Percentiles rank a stretch among this genome's conserved stretches.
These are phyloP conservation scores for Kitagawia praeruptora DNA, from an alignment of 129 eudicot genomes.

Conservation along the genomic window DNA sequence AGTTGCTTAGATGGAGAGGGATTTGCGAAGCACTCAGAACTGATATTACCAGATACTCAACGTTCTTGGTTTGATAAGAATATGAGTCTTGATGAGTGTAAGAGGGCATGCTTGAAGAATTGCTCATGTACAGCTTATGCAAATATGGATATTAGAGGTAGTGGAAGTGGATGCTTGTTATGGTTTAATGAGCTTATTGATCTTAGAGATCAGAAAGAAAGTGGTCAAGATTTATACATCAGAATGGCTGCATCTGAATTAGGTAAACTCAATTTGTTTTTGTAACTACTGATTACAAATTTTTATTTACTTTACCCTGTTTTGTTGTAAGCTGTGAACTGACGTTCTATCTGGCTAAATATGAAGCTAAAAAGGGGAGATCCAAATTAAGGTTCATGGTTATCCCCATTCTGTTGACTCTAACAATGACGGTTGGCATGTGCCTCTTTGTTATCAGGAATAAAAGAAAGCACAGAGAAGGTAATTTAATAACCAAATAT, in stretches of 20 bases:
- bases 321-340: not conserved
- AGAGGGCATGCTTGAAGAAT: conserved; percentile 30
- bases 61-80: conserved; percentile 17
- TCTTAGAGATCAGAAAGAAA: conserved; percentile 14
- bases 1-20: conserved; percentile 28
- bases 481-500: not conserved
- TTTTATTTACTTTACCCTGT: not conserved
- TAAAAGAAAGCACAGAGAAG: not conserved
- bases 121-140: conserved; percentile 52
- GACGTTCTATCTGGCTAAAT: no score
- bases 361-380: not conserved
- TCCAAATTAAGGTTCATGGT: not conserved
- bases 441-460: not conserved
- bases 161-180: conserved; percentile 54
- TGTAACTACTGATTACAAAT: not conserved
- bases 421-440: not conserved
- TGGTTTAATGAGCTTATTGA: conserved; percentile 54
- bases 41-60: conserved; percentile 36
- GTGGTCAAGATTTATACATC: conserved; percentile 29
- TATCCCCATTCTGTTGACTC: not conserved
- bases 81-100: conserved; percentile 39
- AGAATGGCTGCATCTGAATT: conserved; percentile 39
- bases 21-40: conserved; percentile 16
- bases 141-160: conserved; percentile 21
- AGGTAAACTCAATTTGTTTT: conserved; percentile 12